A percentile compares a stretch with the other conserved stretches of the same genome.
phyloP scores from a whole-genome alignment of 2,329 filamentous ascomycete species.

The Ophiocordyceps australis region DNA sequence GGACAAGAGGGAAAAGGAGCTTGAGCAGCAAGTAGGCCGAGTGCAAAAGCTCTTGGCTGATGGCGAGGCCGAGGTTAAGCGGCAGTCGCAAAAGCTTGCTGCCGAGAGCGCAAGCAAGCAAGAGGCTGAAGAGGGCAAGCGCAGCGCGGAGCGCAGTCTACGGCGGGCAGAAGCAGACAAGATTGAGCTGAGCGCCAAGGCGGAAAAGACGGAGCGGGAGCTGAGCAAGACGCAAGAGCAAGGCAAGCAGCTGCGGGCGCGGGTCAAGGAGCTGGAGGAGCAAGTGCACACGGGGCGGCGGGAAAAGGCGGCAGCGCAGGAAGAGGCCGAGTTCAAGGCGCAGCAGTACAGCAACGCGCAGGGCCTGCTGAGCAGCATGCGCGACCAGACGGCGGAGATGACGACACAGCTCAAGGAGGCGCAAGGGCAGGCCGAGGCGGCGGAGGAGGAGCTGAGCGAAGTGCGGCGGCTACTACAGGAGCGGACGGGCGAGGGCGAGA shows the following conservation, averaged over 20 bases:
- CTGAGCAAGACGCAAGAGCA: slow-evolving; percentile 58
- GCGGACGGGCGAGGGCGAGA: slow-evolving; percentile 80
- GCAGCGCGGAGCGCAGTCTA: slow-evolving; percentile 56
- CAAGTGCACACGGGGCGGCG: slow-evolving; percentile 49
- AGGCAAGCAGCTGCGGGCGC: slow-evolving; percentile 43
- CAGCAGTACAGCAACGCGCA: slow-evolving; percentile 78
- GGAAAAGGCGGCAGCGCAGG: slow-evolving; percentile 49
- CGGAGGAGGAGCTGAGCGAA: slow-evolving; percentile 86
- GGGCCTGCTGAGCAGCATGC: slow-evolving; percentile 76
- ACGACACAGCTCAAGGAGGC: slow-evolving; percentile 84
- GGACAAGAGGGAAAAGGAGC: slow-evolving; percentile 67
- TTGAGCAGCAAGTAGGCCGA: slow-evolving; percentile 53
- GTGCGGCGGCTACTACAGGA: slow-evolving; percentile 74
- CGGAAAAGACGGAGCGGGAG: slow-evolving; percentile 54
- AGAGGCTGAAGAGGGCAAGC: slow-evolving; percentile 63
- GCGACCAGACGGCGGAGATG: slow-evolving; percentile 78
- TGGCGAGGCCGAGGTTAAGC: slow-evolving; percentile 61
- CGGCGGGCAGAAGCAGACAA: slow-evolving; percentile 64
- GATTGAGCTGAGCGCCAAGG: slow-evolving; percentile 54
- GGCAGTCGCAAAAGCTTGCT: slow-evolving; percentile 59
- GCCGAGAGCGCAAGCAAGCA: slow-evolving; percentile 54
- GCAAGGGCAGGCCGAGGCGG: slow-evolving; percentile 59
- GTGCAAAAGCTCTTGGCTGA: slow-evolving; percentile 54
- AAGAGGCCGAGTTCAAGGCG: slow-evolving; percentile 69
- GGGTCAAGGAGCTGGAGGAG: slow-evolving; percentile 51